Conservation (phyloP, 192 early-diverging fungal genomes). For the Mortierella antarctica region DNA sequence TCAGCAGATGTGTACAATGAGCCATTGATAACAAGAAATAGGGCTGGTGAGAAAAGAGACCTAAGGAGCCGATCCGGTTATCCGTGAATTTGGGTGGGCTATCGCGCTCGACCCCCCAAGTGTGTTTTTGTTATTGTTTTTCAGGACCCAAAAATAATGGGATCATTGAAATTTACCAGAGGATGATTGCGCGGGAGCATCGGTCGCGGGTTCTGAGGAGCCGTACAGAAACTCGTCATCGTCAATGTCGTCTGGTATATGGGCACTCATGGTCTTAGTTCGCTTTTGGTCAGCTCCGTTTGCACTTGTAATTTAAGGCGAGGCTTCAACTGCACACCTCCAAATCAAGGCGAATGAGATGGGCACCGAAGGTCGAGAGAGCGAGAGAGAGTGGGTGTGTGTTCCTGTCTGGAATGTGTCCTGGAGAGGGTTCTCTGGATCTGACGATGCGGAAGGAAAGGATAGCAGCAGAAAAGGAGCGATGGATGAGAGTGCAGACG, state of each 20-base stretch:
- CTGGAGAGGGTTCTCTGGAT: too few species aligned
- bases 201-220: slow-evolving; percentile 21
- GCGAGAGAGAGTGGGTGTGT: not conserved
- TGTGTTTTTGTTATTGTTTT: too few species aligned
- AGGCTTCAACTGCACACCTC: too few species aligned
- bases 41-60: not conserved
- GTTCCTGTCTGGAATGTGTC: not conserved
- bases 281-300: not conserved
- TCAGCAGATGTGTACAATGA: too few species aligned
- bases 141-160: too few species aligned
- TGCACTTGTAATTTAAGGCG: not conserved
- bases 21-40: not conserved
- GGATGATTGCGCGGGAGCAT: not conserved
- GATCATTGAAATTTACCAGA: slow-evolving; percentile 11
- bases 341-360: too few species aligned
- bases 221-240: slow-evolving; percentile 54
- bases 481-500: too few species aligned
- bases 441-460: too few species aligned
- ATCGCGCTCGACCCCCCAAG: too few species aligned
- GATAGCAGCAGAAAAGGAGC: too few species aligned
- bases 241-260: slow-evolving; percentile 48
- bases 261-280: slow-evolving; percentile 17
- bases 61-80: too few species aligned
- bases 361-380: not conserved
- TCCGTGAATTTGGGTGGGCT: too few species aligned